Conservation (phyloP, 2,329 filamentous ascomycete species). For the Clonostachys sp. region DNA sequence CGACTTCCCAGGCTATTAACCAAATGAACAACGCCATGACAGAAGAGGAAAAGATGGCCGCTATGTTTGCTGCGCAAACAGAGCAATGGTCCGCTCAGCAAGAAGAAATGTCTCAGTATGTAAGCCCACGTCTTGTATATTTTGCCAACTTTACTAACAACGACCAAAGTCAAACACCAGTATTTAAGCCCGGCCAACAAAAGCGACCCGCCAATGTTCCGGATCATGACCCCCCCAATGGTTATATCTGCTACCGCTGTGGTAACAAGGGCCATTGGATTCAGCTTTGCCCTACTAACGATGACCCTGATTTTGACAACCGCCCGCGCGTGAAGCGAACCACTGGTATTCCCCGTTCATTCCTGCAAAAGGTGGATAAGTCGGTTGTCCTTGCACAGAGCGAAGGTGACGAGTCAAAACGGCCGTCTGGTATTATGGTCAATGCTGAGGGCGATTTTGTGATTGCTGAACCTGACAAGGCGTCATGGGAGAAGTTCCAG, state of each 20-base stretch:
- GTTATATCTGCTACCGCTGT: slow-evolving; percentile 95
- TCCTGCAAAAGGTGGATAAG: slow-evolving; percentile 94
- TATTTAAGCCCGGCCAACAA: slow-evolving; percentile 49
- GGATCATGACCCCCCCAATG: slow-evolving; percentile 86
- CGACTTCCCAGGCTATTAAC: slow-evolving; percentile 50
- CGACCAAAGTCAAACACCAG: slow-evolving; percentile 51
- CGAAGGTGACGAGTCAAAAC: slow-evolving; percentile 76
- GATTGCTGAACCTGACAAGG: slow-evolving; percentile 91
- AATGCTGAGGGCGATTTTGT: slow-evolving; percentile 98
- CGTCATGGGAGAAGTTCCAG: slow-evolving; percentile 94
- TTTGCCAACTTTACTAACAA: slow-evolving; percentile 23
- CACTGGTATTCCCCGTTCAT: slow-evolving; percentile 92
- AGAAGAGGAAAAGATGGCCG: slow-evolving; percentile 89
- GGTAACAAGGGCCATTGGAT: slow-evolving; percentile 99
- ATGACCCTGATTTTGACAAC: slow-evolving; percentile 93
- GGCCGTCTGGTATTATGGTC: slow-evolving; percentile 89
- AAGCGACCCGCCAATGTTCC: slow-evolving; percentile 76
- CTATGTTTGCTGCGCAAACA: slow-evolving; percentile 85
- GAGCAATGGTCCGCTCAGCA: slow-evolving; percentile 93
- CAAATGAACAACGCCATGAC: slow-evolving; percentile 78
- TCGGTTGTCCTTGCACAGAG: slow-evolving; percentile 70
- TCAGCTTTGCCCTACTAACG: slow-evolving; percentile 95
- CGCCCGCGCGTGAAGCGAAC: slow-evolving; percentile 91
- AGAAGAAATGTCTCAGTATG: slow-evolving; percentile 82
- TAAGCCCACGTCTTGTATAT: slow-evolving; percentile 9